Evolutionary conservation across 148 eudicot species (phyloP), one percentile per base, ranked within the genome.

Genomic region (Camellia granthamiana): DNA sequence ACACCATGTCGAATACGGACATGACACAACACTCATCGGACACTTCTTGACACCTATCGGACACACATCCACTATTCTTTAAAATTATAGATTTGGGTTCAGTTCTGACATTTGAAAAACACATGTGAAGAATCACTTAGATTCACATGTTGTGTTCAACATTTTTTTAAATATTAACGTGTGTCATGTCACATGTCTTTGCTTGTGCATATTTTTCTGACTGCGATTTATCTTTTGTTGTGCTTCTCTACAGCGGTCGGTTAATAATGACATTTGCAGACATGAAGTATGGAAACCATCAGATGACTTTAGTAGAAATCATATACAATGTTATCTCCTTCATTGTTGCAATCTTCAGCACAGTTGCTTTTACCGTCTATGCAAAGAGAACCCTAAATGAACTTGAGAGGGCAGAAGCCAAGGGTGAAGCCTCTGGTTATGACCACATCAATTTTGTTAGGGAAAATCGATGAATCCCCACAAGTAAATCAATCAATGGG

Each of bases 241-340:
- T 30, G 7, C 12, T 13, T 41, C 42, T 84, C n/a, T 84, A 90
- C 94, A 95, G 98, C 81, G 98, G 98, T 61, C 88, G 98, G 54
- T 67, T 95, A 62, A 89, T 95, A 79, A 90, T 91, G 85, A 95
- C 98, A 46, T 89, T 89, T 49, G 98, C 98, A 30, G 97, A 93
- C 74, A 90, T 95, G 16, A 86, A 91, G 74, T 95, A 93, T 65
- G 90, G 95, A 69, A 89, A 91, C 80, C 88, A 92, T 87, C 93
- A 91, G 30, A 80, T 95, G 79, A 93, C 94, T 72, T 79, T 78
- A 77, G 94, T 95, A 82, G 98, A 95, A 72, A 95, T 95, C 7
- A 84, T 91, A 55, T 95, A 95, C 90, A 93, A 95, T 69, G 71
- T 89, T 43, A 86, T 93, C 42, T 95, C 98, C 77, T 87, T 95